Base-by-base conservation (phyloP, 148 eudicot genomes). In the Camellia sinensis region DNA sequence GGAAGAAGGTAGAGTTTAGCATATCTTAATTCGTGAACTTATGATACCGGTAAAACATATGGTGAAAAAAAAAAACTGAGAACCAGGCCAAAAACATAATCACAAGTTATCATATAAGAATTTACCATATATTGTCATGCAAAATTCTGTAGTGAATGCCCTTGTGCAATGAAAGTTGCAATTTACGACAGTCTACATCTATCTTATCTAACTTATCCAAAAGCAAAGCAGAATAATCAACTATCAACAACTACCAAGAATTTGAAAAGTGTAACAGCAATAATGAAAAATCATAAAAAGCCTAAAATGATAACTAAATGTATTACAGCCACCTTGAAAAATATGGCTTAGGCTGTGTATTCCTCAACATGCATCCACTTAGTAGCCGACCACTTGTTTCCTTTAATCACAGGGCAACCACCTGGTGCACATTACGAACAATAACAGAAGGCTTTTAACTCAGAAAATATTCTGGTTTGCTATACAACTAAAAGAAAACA, bases 331-430 rank as follows among this genome's bases (percentile, higher is more conserved):
- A 81, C 80, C 83, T 81, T 53, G 44, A 13, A 70, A 70, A 59
- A 22, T 48, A 14, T 59, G 67, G 50, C 66, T 77, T 80, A 90
- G 54, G 79, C 63, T 79, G 71, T 88, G 86, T 89, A 91, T 84
- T 89, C 90, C n/a, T 76, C 88, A 53, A 91, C 91, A 86, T 87
- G 95, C 87, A 91, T 79, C 95, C 95, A 88, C 85, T 91, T 91
- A 59, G 95, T 89, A 40, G 90, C 81, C 3, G 92, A 91, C 95
- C 95, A 91, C 71, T 91, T 89, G 82, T 89, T 89, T 82, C 94
- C 94, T 87, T 79, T 87, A 71, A 89, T 91, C 60, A 91, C 92
- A 74, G 92, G 92, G 76, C 94, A 91, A 74, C 94, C 90, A 82
- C 94, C 94, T 91, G 88, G 21, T 72, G 19, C 66, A 44, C 54